These are phyloP conservation scores for Epichloe glyceriae DNA, from an alignment of 2,329 filamentous ascomycete genomes.

Conservation along the genomic window DNA sequence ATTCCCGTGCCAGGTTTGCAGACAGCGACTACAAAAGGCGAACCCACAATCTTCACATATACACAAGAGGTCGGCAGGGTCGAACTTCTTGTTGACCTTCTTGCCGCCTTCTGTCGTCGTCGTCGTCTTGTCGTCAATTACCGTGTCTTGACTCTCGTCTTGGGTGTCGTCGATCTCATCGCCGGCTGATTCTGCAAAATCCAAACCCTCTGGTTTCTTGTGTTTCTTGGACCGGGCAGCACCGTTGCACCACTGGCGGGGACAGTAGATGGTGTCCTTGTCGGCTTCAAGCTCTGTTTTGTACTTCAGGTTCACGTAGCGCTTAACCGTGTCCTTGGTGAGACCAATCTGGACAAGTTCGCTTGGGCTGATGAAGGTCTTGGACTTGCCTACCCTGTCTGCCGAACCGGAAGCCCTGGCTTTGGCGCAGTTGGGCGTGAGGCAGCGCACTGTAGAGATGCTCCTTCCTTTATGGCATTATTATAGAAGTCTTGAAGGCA, in stretches of 20 bases:
- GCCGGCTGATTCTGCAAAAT: constrained; percentile 37
- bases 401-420: constrained; percentile 27
- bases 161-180: constrained; percentile 19
- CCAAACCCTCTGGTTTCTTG: constrained; percentile 55
- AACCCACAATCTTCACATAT: constrained; percentile 84
- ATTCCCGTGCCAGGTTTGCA: constrained; percentile 82
- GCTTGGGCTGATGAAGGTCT: constrained; percentile 62
- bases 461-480: constrained; percentile 73
- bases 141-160: constrained; percentile 10
- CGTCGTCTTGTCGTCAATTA: neutral
- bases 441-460: constrained; percentile 64
- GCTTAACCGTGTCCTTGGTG: constrained; percentile 58
- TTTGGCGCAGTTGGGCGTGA: constrained; percentile 67
- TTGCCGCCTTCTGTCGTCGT: too few species aligned
- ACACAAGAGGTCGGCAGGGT: constrained; percentile 51
- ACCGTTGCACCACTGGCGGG: constrained; percentile 82
- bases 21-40: constrained; percentile 66
- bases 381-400: constrained; percentile 39
- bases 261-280: constrained; percentile 85
- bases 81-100: constrained; percentile 19
- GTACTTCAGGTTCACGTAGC: constrained; percentile 82
- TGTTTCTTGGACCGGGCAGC: constrained; percentile 66
- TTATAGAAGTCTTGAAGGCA: constrained; percentile 88
- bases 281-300: constrained; percentile 88
- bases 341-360: constrained; percentile 72